phyloP scores from a whole-genome alignment of 164 flowering plant species.

The Piper betle region DNA sequence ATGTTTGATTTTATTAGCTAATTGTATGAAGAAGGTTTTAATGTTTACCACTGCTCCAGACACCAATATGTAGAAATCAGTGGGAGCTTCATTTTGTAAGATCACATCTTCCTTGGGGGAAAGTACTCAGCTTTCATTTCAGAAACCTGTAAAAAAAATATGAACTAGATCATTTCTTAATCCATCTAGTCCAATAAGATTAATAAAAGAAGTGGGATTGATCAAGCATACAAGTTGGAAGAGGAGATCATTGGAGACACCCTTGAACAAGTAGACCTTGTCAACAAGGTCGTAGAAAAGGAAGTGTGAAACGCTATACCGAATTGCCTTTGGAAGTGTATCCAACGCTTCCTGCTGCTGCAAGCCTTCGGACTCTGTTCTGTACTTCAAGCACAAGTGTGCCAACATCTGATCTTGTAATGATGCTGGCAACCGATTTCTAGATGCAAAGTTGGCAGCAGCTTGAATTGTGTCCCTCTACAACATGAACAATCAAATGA shows the following conservation, averaged over 20 bases:
- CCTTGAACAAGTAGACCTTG: slow-evolving; percentile 66
- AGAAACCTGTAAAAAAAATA: slow-evolving; percentile 45
- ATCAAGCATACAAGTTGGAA: slow-evolving; percentile 62
- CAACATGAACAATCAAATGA: background rate
- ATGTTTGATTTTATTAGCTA: no score
- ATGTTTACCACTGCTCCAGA: slow-evolving; percentile 70
- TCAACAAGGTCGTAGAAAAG: slow-evolving; percentile 74
- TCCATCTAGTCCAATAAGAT: background rate
- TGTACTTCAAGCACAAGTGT: slow-evolving; percentile 77
- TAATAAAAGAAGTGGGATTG: background rate
- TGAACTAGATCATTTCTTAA: background rate
- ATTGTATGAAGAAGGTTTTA: background rate
- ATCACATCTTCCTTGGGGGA: slow-evolving; percentile 93
- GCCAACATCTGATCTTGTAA: slow-evolving; percentile 94
- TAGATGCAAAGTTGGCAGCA: slow-evolving; percentile 74
- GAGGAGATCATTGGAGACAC: slow-evolving; percentile 78
- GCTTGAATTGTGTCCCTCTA: slow-evolving; percentile 94
- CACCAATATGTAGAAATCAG: slow-evolving; percentile 79
- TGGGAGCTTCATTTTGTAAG: slow-evolving; percentile 94
- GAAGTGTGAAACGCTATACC: slow-evolving; percentile 74
- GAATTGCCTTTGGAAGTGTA: slow-evolving; percentile 83
- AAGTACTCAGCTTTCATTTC: slow-evolving; percentile 95
- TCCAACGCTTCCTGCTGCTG: slow-evolving; percentile 89
- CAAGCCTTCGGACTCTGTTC: slow-evolving; percentile 87
- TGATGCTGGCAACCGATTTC: slow-evolving; percentile 62